Evolutionary conservation across 2,329 filamentous ascomycete genomes (phyloP).

Genomic region (Dothistroma pini): DNA sequence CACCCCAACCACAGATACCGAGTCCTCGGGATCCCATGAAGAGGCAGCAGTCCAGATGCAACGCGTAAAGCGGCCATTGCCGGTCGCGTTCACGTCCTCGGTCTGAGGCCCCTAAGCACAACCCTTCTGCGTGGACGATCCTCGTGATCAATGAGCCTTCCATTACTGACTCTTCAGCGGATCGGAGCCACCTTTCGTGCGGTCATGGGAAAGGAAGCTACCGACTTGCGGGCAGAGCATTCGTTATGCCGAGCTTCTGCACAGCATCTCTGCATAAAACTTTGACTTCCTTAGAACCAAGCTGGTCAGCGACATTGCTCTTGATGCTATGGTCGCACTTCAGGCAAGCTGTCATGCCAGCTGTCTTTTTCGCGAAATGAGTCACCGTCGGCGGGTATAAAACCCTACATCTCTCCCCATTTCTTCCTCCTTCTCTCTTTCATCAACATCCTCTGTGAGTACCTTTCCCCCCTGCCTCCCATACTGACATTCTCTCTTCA

Average conservation of each 20-base stretch:
- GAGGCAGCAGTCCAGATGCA: too few species aligned
- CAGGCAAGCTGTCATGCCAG: neutral
- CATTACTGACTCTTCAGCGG: too few species aligned
- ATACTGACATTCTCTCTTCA: neutral
- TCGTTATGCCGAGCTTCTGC: neutral
- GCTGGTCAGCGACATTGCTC: neutral
- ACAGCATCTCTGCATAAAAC: neutral
- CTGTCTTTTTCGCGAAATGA: neutral
- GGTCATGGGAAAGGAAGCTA: too few species aligned
- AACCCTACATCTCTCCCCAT: neutral
- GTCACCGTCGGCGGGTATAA: neutral
- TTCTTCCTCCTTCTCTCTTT: neutral
- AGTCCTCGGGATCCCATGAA: too few species aligned
- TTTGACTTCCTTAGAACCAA: neutral
- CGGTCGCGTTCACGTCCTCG: too few species aligned
- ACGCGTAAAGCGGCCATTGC: too few species aligned
- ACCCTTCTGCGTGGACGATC: too few species aligned
- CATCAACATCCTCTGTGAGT: neutral
- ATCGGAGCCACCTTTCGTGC: too few species aligned
- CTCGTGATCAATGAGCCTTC: too few species aligned
- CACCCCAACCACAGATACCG: too few species aligned
- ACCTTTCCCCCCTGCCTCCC: neutral
- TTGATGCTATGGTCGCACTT: neutral
- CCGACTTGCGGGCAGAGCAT: neutral
- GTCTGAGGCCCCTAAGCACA: too few species aligned